These are phyloP conservation scores for Pythium insidiosum DNA, from an alignment of 352 stramenopile species.

Conservation along the genomic window DNA sequence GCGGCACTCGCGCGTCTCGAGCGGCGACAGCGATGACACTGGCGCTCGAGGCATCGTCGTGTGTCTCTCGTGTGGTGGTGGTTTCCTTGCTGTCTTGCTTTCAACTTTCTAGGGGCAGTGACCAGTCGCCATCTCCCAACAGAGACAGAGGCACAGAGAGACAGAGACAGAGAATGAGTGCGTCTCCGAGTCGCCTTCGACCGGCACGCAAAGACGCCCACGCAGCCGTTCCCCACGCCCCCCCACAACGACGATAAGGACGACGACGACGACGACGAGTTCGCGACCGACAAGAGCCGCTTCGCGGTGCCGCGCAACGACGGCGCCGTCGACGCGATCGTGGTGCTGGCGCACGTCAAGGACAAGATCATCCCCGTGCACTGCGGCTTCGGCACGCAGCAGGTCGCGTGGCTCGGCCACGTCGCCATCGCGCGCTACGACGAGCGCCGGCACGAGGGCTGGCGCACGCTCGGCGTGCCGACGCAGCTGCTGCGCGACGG, in stretches of 20 bases:
- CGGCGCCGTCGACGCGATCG: slow-evolving; percentile 43
- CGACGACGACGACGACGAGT: slow-evolving; percentile 3
- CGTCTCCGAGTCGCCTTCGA: too few relatives aligned
- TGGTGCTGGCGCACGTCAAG: slow-evolving; percentile 45
- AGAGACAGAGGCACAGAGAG: too few relatives aligned
- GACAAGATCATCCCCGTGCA: slow-evolving; percentile 68
- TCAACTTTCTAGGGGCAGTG: too few relatives aligned
- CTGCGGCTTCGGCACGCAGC: slow-evolving; percentile 67
- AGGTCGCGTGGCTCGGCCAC: slow-evolving; percentile 61
- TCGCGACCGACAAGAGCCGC: slow-evolving; percentile 3
- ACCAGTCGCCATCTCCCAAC: too few relatives aligned
- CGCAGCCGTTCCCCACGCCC: too few relatives aligned
- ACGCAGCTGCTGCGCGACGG: slow-evolving; percentile 28
- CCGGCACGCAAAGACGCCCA: neutral
- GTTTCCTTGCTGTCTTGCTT: too few relatives aligned
- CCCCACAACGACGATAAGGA: neutral
- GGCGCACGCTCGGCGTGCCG: slow-evolving; percentile 39
- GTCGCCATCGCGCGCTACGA: slow-evolving; percentile 67
- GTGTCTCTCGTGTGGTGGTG: too few relatives aligned
- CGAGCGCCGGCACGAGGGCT: slow-evolving; percentile 36
- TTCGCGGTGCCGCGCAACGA: slow-evolving; percentile 28
- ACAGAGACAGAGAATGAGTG: too few relatives aligned
- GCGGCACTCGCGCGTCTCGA: too few relatives aligned
- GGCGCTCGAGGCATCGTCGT: too few relatives aligned
- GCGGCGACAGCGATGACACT: too few relatives aligned